Evolutionary conservation across 2,329 filamentous ascomycete genomes (phyloP).

Genomic region (Penicillium sp.): DNA sequence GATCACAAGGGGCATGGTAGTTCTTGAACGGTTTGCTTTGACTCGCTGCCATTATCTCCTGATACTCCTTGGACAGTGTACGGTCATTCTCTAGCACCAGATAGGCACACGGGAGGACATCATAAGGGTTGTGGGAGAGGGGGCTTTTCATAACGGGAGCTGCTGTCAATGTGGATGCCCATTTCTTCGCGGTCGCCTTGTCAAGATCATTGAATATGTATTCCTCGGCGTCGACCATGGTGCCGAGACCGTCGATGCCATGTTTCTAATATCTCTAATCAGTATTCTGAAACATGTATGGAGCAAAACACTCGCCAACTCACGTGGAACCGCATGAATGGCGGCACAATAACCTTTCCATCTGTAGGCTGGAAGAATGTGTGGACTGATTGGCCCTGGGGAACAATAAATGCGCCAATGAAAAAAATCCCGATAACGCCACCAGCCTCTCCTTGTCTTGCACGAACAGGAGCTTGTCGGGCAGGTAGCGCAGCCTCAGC

Average conservation of each 20-base stretch:
- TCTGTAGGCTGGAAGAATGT: conserved; percentile 34
- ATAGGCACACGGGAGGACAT: conserved; percentile 35
- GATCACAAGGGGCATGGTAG: conserved; percentile 28
- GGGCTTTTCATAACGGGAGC: conserved; percentile 26
- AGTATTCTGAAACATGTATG: background rate
- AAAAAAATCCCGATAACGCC: conserved; percentile 33
- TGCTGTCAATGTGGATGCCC: conserved; percentile 27
- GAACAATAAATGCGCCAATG: conserved; percentile 32
- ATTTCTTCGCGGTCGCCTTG: conserved; percentile 21
- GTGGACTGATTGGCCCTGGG: conserved; percentile 31
- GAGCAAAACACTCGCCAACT: background rate
- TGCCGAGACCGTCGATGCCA: conserved; percentile 23
- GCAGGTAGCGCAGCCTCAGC: conserved; percentile 32
- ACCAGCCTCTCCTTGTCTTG: conserved; percentile 15
- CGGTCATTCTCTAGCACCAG: conserved; percentile 31
- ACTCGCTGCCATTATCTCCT: conserved; percentile 32
- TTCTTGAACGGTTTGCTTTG: conserved; percentile 27
- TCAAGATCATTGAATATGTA: conserved; percentile 34
- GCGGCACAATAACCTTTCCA: conserved; percentile 19
- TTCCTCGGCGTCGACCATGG: conserved; percentile 23
- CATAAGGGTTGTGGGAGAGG: conserved; percentile 35
- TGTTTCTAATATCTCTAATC: conserved; percentile 11
- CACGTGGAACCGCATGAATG: conserved; percentile 32
- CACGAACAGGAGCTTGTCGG: conserved; percentile 25
- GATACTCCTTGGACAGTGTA: conserved; percentile 32